phyloP scores from a whole-genome alignment of 768 basidiomycete species.

The Jaapia argillacea region DNA sequence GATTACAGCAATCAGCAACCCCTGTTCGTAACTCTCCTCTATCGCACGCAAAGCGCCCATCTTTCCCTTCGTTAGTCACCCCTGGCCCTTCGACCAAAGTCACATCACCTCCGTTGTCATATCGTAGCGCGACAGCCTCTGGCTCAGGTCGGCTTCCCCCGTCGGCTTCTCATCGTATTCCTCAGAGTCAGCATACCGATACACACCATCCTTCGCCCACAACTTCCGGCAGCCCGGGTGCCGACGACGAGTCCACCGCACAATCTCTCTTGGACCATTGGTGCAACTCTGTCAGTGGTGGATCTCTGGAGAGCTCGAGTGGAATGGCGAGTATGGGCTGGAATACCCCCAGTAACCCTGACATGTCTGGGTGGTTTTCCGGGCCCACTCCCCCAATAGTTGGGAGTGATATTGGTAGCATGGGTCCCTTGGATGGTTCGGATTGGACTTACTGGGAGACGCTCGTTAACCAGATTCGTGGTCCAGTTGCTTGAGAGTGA shows the following conservation, averaged over 20 bases:
- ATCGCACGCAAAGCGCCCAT: no score
- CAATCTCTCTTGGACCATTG: constrained; percentile 78
- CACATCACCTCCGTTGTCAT: background rate
- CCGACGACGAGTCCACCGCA: constrained; percentile 67
- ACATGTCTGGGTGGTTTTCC: constrained; percentile 1
- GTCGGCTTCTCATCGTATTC: constrained; percentile 39
- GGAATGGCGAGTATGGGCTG: constrained; percentile 12
- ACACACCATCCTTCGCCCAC: constrained; percentile 44
- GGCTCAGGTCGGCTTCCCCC: background rate
- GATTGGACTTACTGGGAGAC: constrained; percentile 82
- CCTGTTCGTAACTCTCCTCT: background rate
- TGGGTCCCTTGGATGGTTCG: constrained; percentile 46
- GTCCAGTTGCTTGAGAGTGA: no score
- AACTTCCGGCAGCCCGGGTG: constrained; percentile 59
- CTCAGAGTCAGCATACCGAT: constrained; percentile 45
- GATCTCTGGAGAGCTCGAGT: constrained; percentile 38
- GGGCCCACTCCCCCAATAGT: constrained; percentile 20
- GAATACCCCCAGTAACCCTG: constrained; percentile 2
- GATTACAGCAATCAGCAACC: constrained; percentile 31
- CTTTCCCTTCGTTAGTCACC: background rate
- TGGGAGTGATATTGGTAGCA: constrained; percentile 32
- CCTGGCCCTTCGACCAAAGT: background rate
- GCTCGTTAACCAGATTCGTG: constrained; percentile 45
- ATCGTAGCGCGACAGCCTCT: background rate
- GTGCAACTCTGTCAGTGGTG: constrained; percentile 72